Evolutionary conservation across 352 stramenopile species (phyloP).

Genomic region (Phytophthora sp.): DNA sequence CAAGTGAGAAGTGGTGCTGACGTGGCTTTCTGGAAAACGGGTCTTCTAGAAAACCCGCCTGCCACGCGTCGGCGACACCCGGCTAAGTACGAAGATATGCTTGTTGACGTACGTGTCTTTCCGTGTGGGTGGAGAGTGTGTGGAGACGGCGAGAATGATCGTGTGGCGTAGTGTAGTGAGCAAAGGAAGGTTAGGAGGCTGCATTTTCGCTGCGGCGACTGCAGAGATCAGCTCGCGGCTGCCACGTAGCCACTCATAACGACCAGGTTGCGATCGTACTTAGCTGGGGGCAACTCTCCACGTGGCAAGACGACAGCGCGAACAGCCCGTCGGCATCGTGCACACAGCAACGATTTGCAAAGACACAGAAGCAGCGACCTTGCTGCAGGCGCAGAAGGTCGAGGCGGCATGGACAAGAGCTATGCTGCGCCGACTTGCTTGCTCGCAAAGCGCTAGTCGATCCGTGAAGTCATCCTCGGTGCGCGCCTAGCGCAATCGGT

Average conservation of each 20-base stretch:
- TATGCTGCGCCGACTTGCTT: constrained; percentile 3
- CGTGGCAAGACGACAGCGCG: constrained; percentile 26
- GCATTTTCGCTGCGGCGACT: too few species aligned
- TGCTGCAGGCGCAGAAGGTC: background rate
- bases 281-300: constrained; percentile 28
- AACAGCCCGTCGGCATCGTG: constrained; percentile 8
- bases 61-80: constrained; percentile 34
- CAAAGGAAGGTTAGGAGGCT: too few species aligned
- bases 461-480: constrained; percentile 4
- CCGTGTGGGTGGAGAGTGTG: too few species aligned
- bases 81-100: constrained; percentile 40
- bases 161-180: constrained; percentile 13
- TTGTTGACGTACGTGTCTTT: background rate
- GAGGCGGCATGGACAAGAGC: constrained; percentile 2
- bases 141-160: constrained; percentile 5
- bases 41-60: constrained; percentile 34
- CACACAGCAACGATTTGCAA: constrained; percentile 24
- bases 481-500: constrained; percentile 5
- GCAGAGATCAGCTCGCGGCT: too few species aligned
- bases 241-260: constrained; percentile 13
- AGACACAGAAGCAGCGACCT: background rate
- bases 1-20: constrained; percentile 31
- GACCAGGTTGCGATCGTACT: constrained; percentile 26
- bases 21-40: constrained; percentile 35
- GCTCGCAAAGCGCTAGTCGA: constrained; percentile 23